Conservation (phyloP, 345 rosid species). For the Sisymbrium irio region DNA sequence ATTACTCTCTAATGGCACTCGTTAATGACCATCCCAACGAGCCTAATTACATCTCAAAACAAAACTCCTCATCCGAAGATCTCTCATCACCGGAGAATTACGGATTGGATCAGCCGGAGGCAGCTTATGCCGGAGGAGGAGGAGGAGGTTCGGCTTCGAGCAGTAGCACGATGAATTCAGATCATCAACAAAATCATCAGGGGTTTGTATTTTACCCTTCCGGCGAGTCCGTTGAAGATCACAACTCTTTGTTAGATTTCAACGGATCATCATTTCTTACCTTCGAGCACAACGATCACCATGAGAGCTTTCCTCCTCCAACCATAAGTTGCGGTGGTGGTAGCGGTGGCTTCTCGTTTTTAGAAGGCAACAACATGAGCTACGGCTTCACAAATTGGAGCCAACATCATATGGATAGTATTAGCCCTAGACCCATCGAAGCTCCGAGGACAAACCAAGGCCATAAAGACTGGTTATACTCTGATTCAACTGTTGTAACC, state of each 20-base stretch:
- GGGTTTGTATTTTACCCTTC: constrained; percentile 42
- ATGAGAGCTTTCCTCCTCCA: constrained; percentile 28
- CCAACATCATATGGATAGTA: constrained; percentile 43
- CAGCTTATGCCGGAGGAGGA: constrained; percentile 22
- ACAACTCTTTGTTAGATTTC: constrained; percentile 68
- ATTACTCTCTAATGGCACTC: constrained; percentile 47
- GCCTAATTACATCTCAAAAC: constrained; percentile 25
- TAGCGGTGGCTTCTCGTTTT: constrained; percentile 29
- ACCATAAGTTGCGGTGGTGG: constrained; percentile 19
- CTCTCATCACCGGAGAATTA: constrained; percentile 41
- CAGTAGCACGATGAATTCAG: constrained; percentile 49
- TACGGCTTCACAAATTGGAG: constrained; percentile 33
- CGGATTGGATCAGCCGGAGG: constrained; percentile 24
- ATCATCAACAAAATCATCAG: constrained; percentile 27
- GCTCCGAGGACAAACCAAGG: constrained; percentile 29
- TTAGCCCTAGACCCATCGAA: constrained; percentile 42
- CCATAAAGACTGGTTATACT: constrained; percentile 58
- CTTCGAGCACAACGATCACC: constrained; percentile 49
- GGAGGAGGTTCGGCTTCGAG: constrained; percentile 43
- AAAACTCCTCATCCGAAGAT: constrained; percentile 37
- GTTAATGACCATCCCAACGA: constrained; percentile 38
- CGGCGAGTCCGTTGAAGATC: constrained; percentile 38
- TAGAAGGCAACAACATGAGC: constrained; percentile 31
- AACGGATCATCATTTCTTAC: constrained; percentile 71
- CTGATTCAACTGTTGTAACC: constrained; percentile 46